Conservation (phyloP, 441 rosid species). For the Syzygium malaccense region DNA sequence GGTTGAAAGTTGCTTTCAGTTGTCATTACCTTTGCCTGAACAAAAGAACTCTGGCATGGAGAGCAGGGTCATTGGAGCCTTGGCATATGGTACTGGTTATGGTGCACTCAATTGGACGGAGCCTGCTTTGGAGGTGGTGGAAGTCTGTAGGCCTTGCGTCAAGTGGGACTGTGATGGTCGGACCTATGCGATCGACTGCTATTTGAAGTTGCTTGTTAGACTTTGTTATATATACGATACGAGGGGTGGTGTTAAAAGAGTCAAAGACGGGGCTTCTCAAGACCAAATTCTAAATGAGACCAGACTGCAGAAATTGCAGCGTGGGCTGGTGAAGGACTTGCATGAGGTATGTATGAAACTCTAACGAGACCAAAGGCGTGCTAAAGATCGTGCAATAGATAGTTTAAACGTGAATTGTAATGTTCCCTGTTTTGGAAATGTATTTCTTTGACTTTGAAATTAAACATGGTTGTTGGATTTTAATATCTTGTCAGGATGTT, state of each 20-base stretch:
- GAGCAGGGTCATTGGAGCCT: conserved; percentile 98
- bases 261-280: conserved; percentile 99
- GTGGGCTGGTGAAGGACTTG: conserved; percentile 84
- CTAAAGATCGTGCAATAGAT: not conserved
- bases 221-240: conserved; percentile 96
- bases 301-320: conserved; percentile 90
- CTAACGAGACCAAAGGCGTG: not conserved
- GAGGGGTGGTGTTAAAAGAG: conserved; percentile 93
- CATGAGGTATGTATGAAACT: conserved; percentile 58
- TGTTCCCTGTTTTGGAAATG: not conserved
- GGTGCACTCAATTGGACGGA: conserved; percentile 99
- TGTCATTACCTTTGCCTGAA: conserved; percentile 94
- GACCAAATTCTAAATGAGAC: conserved; percentile 97
- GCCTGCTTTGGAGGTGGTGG: conserved; percentile 97
- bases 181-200: conserved; percentile 95
- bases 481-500: not conserved
- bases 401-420: not conserved
- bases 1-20: conserved; percentile 98
- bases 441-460: not conserved
- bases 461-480: not conserved
- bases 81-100: conserved; percentile 99
- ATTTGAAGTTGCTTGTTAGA: conserved; percentile 91
- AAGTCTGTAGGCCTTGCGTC: conserved; percentile 96
- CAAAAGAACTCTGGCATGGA: conserved; percentile 92
- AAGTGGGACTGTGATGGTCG: conserved; percentile 99